Evolutionary conservation across 2,329 filamentous ascomycete species (phyloP).

Genomic region (Monilinia aucupariae): DNA sequence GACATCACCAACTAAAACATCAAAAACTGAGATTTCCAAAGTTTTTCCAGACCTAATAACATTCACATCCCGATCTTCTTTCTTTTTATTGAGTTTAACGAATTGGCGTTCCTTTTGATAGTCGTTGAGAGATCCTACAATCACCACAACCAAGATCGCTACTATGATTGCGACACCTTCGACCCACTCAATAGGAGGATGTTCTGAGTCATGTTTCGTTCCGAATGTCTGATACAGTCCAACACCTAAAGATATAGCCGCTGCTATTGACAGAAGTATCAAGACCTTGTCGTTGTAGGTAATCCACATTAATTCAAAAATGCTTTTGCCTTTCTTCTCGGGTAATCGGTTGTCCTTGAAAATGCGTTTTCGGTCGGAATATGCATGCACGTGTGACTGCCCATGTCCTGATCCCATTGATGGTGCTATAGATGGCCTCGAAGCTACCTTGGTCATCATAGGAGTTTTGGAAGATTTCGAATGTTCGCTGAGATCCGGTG

Average conservation of each 20-base stretch:
- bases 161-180: conserved; percentile 76
- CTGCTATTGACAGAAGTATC: conserved; percentile 65
- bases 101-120: conserved; percentile 80
- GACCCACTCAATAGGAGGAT: conserved; percentile 65
- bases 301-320: conserved; percentile 68
- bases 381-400: conserved; percentile 33
- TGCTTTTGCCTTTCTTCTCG: conserved; percentile 62
- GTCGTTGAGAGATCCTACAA: conserved; percentile 73
- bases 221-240: conserved; percentile 69
- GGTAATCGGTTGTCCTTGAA: conserved; percentile 66
- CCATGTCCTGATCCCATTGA: not conserved
- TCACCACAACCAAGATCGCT: conserved; percentile 69
- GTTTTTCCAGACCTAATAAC: conserved; percentile 70
- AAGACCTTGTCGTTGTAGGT: conserved; percentile 79
- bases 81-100: conserved; percentile 73
- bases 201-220: conserved; percentile 43
- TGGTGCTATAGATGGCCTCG: not conserved
- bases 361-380: conserved; percentile 61
- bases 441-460: conserved; percentile 14
- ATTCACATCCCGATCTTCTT: conserved; percentile 69
- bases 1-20: conserved; percentile 69
- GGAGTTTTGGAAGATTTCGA: conserved; percentile 36
- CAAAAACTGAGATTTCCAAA: conserved; percentile 62
- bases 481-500: conserved; percentile 20
- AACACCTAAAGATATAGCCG: conserved; percentile 66